Evolutionary conservation across 139 green algal genomes (phyloP).

Genomic region (Marvania coccoides): DNA sequence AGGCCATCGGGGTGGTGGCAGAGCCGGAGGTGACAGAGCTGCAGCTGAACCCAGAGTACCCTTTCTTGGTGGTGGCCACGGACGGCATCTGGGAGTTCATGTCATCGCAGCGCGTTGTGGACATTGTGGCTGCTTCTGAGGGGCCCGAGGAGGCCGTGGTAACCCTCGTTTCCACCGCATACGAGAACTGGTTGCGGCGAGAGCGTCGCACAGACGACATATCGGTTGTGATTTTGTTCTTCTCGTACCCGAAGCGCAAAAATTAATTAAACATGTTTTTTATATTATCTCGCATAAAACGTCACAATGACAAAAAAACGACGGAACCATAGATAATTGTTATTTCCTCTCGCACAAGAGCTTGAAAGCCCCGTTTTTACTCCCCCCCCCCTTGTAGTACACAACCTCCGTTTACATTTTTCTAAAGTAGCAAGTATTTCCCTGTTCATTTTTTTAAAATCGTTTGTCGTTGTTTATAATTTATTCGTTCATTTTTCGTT

Average conservation of each 20-base stretch:
- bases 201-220: conserved; percentile 95
- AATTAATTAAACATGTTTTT: neutral
- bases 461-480: too few relatives aligned
- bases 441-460: too few relatives aligned
- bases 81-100: conserved; percentile 98
- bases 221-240: conserved; percentile 72
- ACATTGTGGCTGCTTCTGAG: conserved; percentile 61
- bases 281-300: too few relatives aligned
- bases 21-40: conserved; percentile 74
- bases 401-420: too few relatives aligned
- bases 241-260: conserved; percentile 15
- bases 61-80: conserved; percentile 81
- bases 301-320: too few relatives aligned
- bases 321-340: too few relatives aligned
- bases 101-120: conserved; percentile 72
- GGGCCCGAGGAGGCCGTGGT: conserved; percentile 65
- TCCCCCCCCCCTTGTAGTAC: too few relatives aligned
- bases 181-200: conserved; percentile 81
- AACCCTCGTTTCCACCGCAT: conserved; percentile 68
- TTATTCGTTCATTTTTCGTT: too few relatives aligned
- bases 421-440: too few relatives aligned
- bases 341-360: too few relatives aligned
- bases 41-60: conserved; percentile 40
- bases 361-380: too few relatives aligned
- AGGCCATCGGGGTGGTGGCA: conserved; percentile 84